Evolutionary conservation across 2,329 filamentous ascomycete species (phyloP).

Genomic region (Ophiosphaerella narmari): DNA sequence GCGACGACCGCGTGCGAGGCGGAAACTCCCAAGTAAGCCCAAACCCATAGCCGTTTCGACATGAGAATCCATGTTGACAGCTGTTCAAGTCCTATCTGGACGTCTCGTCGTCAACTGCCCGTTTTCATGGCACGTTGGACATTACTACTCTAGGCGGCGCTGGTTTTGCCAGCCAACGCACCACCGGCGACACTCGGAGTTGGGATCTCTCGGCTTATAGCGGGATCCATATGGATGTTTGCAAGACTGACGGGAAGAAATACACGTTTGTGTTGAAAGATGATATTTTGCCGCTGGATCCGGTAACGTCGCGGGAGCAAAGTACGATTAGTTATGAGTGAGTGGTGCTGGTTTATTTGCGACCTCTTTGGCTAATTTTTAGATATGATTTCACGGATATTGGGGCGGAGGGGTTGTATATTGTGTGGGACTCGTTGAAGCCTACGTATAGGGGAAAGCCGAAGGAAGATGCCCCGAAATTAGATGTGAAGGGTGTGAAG

Average conservation of each 20-base stretch:
- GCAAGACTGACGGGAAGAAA: slow-evolving; percentile 63
- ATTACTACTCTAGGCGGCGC: slow-evolving; percentile 76
- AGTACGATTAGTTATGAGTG: slow-evolving; percentile 74
- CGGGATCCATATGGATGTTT: slow-evolving; percentile 63
- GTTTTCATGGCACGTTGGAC: slow-evolving; percentile 72
- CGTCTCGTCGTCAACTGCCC: slow-evolving; percentile 46
- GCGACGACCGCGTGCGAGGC: slow-evolving; percentile 78
- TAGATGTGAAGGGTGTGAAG: slow-evolving; percentile 66
- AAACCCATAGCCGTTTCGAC: slow-evolving; percentile 49
- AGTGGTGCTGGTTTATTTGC: slow-evolving; percentile 58
- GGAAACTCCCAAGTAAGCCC: slow-evolving; percentile 63
- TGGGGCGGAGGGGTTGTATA: slow-evolving; percentile 49
- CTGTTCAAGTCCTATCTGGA: slow-evolving; percentile 53
- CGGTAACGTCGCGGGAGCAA: slow-evolving; percentile 70
- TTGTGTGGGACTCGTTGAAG: slow-evolving; percentile 69
- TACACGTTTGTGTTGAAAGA: slow-evolving; percentile 81
- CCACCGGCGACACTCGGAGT: slow-evolving; percentile 57
- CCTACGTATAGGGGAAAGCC: slow-evolving; percentile 75
- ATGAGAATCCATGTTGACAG: slow-evolving; percentile 1
- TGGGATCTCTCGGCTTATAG: slow-evolving; percentile 69
- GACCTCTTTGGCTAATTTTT: neutral
- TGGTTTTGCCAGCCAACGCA: slow-evolving; percentile 80
- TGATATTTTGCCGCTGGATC: slow-evolving; percentile 59
- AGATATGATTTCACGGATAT: slow-evolving; percentile 25
- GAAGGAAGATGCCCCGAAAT: slow-evolving; percentile 61